Conservation (phyloP, 73 alveolate species). For the Paraurostyla sp. region DNA sequence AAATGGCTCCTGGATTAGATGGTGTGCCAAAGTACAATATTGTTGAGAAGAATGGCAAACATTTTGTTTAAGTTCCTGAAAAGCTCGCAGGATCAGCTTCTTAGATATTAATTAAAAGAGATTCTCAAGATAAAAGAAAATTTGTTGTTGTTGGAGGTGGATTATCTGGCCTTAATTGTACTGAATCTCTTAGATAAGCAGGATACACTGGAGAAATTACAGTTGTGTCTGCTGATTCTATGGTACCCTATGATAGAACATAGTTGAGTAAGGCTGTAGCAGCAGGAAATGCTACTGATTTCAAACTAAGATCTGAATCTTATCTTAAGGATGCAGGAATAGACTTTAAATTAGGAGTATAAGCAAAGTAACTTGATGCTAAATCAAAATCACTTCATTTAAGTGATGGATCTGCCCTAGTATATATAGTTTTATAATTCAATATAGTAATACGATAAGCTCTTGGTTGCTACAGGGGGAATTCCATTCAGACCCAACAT, state of each 20-base stretch:
- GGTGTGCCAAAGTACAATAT: slow-evolving; percentile 89
- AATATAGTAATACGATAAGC: slow-evolving; percentile 75
- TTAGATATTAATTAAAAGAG: slow-evolving; percentile 84
- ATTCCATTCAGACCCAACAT: slow-evolving; percentile 69
- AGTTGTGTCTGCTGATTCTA: slow-evolving; percentile 81
- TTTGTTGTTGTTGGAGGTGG: slow-evolving; percentile 96
- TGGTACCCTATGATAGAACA: slow-evolving; percentile 91
- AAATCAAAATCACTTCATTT: slow-evolving; percentile 61
- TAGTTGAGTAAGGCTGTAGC: slow-evolving; percentile 74
- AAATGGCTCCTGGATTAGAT: slow-evolving; percentile 90
- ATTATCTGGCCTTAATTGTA: slow-evolving; percentile 93
- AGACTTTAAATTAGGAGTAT: slow-evolving; percentile 56
- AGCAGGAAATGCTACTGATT: slow-evolving; percentile 60
- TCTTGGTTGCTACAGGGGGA: slow-evolving; percentile 91
- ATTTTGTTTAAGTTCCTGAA: slow-evolving; percentile 80
- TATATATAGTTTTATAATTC: not conserved
- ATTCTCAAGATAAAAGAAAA: slow-evolving; percentile 76
- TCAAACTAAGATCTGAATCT: slow-evolving; percentile 59
- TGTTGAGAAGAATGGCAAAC: slow-evolving; percentile 79
- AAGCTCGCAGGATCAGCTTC: slow-evolving; percentile 52
- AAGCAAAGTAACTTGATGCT: slow-evolving; percentile 73
- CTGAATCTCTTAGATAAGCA: slow-evolving; percentile 91
- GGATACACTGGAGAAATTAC: slow-evolving; percentile 89
- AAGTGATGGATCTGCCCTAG: slow-evolving; percentile 67
- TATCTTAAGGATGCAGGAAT: slow-evolving; percentile 78